These are phyloP conservation scores for Hanseniaspora thailandica DNA, from an alignment of 805 yeast genomes.

Conservation along the genomic window DNA sequence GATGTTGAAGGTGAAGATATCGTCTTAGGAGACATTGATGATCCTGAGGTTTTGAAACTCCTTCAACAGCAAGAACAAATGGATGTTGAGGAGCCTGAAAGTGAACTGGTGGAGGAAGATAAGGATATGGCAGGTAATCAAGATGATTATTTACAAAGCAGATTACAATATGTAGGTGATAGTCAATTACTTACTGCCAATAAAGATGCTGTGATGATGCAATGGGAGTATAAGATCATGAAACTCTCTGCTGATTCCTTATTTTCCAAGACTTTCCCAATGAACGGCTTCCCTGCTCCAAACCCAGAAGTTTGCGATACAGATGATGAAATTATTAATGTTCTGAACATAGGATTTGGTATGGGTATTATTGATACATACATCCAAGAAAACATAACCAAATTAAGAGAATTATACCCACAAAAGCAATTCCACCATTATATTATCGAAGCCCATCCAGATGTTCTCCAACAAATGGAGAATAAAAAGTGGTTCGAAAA, in stretches of 20 bases:
- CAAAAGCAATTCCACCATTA: conserved; percentile 58
- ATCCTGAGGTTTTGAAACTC: conserved; percentile 17
- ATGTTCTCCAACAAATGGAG: conserved; percentile 57
- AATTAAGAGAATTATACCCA: conserved; percentile 22
- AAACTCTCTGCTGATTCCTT: conserved; percentile 62
- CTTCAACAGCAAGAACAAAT: conserved; percentile 17
- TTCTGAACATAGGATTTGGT: conserved; percentile 86
- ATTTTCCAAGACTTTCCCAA: conserved; percentile 36
- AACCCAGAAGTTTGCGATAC: conserved; percentile 23
- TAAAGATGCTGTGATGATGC: conserved; percentile 94
- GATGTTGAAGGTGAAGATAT: conserved; percentile 11
- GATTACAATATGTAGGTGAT: conserved; percentile 52
- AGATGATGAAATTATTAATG: conserved; percentile 34
- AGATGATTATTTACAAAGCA: conserved; percentile 49
- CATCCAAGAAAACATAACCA: conserved; percentile 38
- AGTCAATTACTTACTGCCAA: conserved; percentile 60
- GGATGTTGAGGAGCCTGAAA: conserved; percentile 18
- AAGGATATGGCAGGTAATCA: conserved; percentile 56
- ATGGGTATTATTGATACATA: conserved; percentile 88
- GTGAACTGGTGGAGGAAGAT: conserved; percentile 16
- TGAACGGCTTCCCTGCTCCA: conserved; percentile 3
- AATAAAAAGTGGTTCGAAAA: conserved; percentile 75
- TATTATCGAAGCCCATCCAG: conserved; percentile 92
- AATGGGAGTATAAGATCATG: conserved; percentile 85
- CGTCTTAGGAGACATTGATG: conserved; percentile 13